Evolutionary conservation across 2,329 filamentous ascomycete genomes (phyloP), one percentile per base, ranked within the genome.

Genomic region (Pleoardoris graminearum): DNA sequence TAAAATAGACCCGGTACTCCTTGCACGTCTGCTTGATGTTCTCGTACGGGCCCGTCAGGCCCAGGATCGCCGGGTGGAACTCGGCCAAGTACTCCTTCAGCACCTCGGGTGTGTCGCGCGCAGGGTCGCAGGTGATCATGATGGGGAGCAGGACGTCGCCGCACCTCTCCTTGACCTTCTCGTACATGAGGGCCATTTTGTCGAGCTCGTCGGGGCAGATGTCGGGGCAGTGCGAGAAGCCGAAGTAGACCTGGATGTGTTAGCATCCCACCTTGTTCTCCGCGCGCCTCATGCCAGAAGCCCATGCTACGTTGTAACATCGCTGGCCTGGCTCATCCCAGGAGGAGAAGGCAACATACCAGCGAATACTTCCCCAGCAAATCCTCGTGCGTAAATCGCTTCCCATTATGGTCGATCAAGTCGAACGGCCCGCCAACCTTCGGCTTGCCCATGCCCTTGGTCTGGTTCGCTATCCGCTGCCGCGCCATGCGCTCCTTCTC

Each of bases 191-290:
- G n/a, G 93, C 90, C 92, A 99, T 97, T 80, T 99, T 99, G 79
- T 99, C 94, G 66, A 99, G 87, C 77, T 99, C 94, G 70, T 99
- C 94, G 29, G 94, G 94, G 79, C 94, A 99, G 72, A 99, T 99
- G 73, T 99, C 94, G 21, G 94, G 94, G 73, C 94, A 99, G 75
- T 97, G 92, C 7, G 91, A 93, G 82, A 99, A 99, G 67, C 94
- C 94, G 72, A 99, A 99, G 78, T 99, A 99, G 32, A 97, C 86
- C 90, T 94, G 60, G 11, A 17, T 35, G 11, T 8, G 51, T 62
- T 23, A 65, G 50, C 33, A 38, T 37, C 36, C 12, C 14, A n/a
- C n/a, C n/a, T n/a, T n/a, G n/a, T n/a, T n/a, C n/a, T n/a, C n/a
- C n/a, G n/a, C n/a, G n/a, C n/a, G n/a, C n/a, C n/a, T n/a, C n/a